A percentile compares a stretch with the other conserved stretches of the same genome.
Conservation (phyloP, 176 grass and related monocot species). For the Alloteropsis semialata region DNA sequence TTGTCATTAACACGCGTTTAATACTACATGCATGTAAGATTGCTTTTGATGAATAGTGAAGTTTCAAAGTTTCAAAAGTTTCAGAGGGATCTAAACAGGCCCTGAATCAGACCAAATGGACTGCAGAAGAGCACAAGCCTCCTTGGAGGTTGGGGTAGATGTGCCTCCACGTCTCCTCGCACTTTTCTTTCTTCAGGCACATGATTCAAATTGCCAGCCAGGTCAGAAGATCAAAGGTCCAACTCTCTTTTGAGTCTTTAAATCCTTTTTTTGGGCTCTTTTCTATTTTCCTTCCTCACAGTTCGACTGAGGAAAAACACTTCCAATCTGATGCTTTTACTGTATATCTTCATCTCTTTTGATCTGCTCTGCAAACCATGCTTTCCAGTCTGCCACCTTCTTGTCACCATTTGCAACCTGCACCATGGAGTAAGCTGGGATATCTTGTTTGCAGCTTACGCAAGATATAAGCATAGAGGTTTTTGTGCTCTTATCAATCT, state of each 20-base stretch:
- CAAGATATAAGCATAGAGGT: neutral
- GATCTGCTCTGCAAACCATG: slow-evolving; percentile 58
- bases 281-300: slow-evolving; percentile 6
- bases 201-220: neutral
- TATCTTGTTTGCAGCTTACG: neutral
- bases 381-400: slow-evolving; percentile 62
- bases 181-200: neutral
- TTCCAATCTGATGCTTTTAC: slow-evolving; percentile 15
- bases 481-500: neutral
- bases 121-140: neutral
- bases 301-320: neutral
- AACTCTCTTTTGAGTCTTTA: neutral
- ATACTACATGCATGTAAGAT: too few species aligned
- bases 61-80: too few species aligned
- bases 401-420: slow-evolving; percentile 64
- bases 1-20: too few species aligned
- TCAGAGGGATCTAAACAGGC: too few species aligned
- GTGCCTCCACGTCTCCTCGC: neutral
- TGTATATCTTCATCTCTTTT: slow-evolving; percentile 22
- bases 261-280: neutral
- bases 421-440: neutral
- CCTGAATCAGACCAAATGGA: neutral
- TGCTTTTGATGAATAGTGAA: too few species aligned
- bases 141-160: neutral
- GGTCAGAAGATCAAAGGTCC: neutral